Evolutionary conservation across 108 stramenopile genomes (phyloP).

Genomic region (Cyclotella cryptica): DNA sequence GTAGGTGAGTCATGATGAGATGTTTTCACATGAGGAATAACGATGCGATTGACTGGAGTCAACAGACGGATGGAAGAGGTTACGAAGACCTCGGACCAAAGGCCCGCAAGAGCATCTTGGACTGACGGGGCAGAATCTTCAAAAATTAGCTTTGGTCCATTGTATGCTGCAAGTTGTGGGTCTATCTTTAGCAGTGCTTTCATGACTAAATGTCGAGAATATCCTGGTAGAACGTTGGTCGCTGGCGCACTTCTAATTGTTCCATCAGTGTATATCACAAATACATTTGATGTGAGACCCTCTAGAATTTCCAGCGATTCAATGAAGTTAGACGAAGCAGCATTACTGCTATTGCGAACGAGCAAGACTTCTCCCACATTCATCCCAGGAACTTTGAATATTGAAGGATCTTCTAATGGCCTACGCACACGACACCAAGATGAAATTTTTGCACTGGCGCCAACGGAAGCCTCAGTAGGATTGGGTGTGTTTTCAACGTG

Average conservation of each 20-base stretch:
- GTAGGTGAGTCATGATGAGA: not conserved
- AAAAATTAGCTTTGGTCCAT: slow-evolving; percentile 38
- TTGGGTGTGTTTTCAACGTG: not conserved
- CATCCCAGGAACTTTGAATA: slow-evolving; percentile 51
- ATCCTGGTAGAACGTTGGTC: slow-evolving; percentile 64
- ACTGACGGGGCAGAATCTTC: slow-evolving; percentile 50
- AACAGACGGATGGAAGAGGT: slow-evolving; percentile 75
- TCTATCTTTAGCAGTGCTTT: slow-evolving; percentile 30
- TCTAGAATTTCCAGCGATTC: slow-evolving; percentile 69
- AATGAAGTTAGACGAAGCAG: slow-evolving; percentile 35
- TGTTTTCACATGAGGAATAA: slow-evolving; percentile 39
- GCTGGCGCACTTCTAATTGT: slow-evolving; percentile 60
- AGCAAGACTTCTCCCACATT: slow-evolving; percentile 61
- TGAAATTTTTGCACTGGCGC: slow-evolving; percentile 69
- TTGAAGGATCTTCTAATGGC: slow-evolving; percentile 58
- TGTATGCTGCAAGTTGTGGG: not conserved
- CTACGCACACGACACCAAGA: slow-evolving; percentile 76
- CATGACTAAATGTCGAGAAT: slow-evolving; percentile 68
- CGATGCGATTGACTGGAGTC: slow-evolving; percentile 57
- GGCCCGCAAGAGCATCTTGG: slow-evolving; percentile 49
- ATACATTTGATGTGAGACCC: slow-evolving; percentile 82
- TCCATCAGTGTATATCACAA: slow-evolving; percentile 71
- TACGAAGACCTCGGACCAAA: slow-evolving; percentile 80
- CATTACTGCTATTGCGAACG: slow-evolving; percentile 10
- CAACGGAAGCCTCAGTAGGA: slow-evolving; percentile 29